Conservation (phyloP, 2,329 filamentous ascomycete species). For the Colletotrichum theobromicola region DNA sequence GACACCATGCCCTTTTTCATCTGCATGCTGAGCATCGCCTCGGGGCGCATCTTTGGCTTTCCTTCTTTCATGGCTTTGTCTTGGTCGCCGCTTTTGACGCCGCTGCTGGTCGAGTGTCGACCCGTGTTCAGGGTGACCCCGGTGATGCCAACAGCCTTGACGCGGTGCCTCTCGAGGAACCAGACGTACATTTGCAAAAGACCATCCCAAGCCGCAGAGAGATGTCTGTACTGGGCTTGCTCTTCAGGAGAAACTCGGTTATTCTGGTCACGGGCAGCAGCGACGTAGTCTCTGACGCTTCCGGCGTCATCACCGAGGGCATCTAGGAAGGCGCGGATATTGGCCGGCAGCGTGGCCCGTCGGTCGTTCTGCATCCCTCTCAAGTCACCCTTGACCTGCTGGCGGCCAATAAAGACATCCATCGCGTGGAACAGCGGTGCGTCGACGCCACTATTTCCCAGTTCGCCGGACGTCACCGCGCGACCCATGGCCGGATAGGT, state of each 20-base stretch:
- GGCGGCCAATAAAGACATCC: constrained; percentile 5
- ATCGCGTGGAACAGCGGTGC: constrained; percentile 15
- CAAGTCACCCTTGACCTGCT: constrained; percentile 7
- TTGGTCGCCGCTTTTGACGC: constrained; percentile 13
- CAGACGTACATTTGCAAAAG: constrained; percentile 15
- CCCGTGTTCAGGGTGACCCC: constrained; percentile 9
- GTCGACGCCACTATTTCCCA: constrained; percentile 16
- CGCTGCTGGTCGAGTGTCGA: constrained; percentile 13
- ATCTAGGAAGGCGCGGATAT: constrained; percentile 8
- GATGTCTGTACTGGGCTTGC: background rate
- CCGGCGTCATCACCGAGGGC: background rate
- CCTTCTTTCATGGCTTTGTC: background rate
- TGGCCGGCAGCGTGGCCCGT: constrained; percentile 8
- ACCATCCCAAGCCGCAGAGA: constrained; percentile 13
- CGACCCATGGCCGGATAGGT: constrained; percentile 15
- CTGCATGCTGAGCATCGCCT: constrained; percentile 19
- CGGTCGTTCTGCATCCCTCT: constrained; percentile 11
- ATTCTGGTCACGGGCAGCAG: background rate
- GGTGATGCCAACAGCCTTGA: constrained; percentile 16
- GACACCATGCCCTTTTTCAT: constrained; percentile 18
- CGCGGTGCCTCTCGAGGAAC: constrained; percentile 15
- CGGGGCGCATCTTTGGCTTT: background rate
- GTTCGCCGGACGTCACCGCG: constrained; percentile 2
- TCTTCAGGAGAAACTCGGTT: background rate
- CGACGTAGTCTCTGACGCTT: constrained; percentile 8